These are phyloP conservation scores for Scortechinia acanthostroma DNA, from an alignment of 2,329 filamentous ascomycete species.

Conservation along the genomic window DNA sequence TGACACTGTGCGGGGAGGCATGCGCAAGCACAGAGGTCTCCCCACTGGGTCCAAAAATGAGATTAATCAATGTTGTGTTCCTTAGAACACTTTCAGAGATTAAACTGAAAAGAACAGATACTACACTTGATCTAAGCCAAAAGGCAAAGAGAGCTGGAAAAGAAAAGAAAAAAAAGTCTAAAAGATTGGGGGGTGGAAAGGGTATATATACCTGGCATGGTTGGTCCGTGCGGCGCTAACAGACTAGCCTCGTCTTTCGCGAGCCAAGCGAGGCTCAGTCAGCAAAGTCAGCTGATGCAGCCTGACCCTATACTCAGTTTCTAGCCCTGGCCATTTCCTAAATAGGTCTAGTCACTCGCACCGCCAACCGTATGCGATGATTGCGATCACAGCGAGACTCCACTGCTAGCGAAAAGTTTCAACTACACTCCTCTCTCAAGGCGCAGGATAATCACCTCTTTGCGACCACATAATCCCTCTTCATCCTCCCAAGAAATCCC, in stretches of 20 bases:
- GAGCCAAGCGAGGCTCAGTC: too few relatives aligned
- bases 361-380: too few relatives aligned
- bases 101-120: conserved; percentile 98
- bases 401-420: conserved; percentile 2
- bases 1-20: conserved; percentile 63
- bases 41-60: conserved; percentile 61
- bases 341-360: conserved; percentile 2
- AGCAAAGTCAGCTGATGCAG: too few relatives aligned
- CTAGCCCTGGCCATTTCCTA: neutral
- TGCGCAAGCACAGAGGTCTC: conserved; percentile 68
- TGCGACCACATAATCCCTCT: conserved; percentile 38
- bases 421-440: conserved; percentile 14
- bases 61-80: conserved; percentile 73
- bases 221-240: too few relatives aligned
- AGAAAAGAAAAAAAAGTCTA: conserved; percentile 37
- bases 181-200: conserved; percentile 10
- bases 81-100: conserved; percentile 77
- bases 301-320: too few relatives aligned
- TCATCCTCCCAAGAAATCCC: conserved; percentile 16
- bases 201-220: conserved; percentile 17
- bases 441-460: conserved; percentile 81
- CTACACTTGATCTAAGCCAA: conserved; percentile 88
- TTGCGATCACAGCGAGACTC: neutral
- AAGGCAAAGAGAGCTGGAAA: conserved; percentile 45
- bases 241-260: too few relatives aligned